Evolutionary conservation across 768 basidiomycete genomes (phyloP), one percentile per base, ranked within the genome.

Genomic region (Termitomyces sp.): DNA sequence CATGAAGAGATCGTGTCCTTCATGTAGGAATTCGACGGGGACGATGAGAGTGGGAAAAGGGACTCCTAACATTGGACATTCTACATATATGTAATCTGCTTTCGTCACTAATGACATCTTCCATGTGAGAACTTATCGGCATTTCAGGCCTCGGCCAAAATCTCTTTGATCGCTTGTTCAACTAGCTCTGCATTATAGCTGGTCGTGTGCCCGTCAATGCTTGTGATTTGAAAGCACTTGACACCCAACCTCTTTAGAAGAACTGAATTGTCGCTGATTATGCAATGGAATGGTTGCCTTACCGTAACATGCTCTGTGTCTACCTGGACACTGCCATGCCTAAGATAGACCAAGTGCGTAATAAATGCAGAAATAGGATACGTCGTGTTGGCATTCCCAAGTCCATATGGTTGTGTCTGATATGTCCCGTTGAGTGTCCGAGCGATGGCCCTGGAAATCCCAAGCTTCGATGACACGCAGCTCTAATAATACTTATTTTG

Each of bases 281-380:
- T 20, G 50, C n/a, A 30, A 20, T 26, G 32, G 36, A 50, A 46
- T 71, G 30, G 18, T 13, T 8, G 8, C n/a, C 86, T 68, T 66
- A 93, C 94, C 46, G 80, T 81, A 50, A 95, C 81, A 10, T 71
- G 72, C 49, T 70, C 69, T 41, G 78, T 75, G 68, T 96, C 87
- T 26, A 96, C 84, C 0, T 71, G 62, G 9, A 97, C 81, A 9
- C 68, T 66, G 4, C 85, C 81, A 2, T 82, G 86, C 66, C 83
- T 80, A 10, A 95, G 78, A 72, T 89, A 88, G 4, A 95, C 83
- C 30, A 97, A 70, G 71, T 96, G 93, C 5, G 92, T 94, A 60
- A 97, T 76, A 68, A 94, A 92, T 1, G 90, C 88, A 18, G 89
- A 89, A 5, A 84, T 72, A 5, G 91, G 91, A 66, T 89, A 91